Base-by-base conservation (phyloP, 2,329 filamentous ascomycete species). In the Sarocladiaceae sp. region DNA sequence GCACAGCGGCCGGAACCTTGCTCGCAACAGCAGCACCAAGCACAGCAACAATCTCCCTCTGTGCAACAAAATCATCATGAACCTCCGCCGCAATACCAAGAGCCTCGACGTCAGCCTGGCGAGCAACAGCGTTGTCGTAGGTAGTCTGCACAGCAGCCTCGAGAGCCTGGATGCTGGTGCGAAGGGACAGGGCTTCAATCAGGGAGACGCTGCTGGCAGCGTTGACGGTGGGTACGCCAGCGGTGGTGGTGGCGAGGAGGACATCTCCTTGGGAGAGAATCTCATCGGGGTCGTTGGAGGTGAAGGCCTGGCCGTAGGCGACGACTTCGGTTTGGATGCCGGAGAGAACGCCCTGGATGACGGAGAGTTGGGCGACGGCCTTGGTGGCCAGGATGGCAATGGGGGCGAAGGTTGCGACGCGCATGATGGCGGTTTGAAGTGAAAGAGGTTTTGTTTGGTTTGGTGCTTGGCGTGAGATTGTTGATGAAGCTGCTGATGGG, bases 81-180 rank as follows among this genome's bases (percentile, higher is more conserved):
- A 44, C 40, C 8, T 44, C 40, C 4, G 4, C 40, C 22, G 40
- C 40, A n/a, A 44, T 44, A n/a, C 40, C 40, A 7, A 44, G 40
- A 28, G 40, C 40, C 22, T 15, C 23, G 22, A 44, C 40, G 22
- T 5, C 40, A n/a, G 40, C 15, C 40, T 44, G 17, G 40, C 40
- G 40, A 15, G 40, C 40, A n/a, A 44, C 40, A n/a, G 40, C 40
- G 23, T 44, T 44, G 40, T 44, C 40, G 40, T 44, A 44, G 40
- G 40, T 44, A n/a, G 17, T 20, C 22, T 44, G 5, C 8, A 44
- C 23, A n/a, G 17, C 40, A n/a, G 4, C 17, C 40, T 44, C 22
- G 12, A 44, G 40, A n/a, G 22, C 23, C 40, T 44, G 40, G 22
- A 44, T 44, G 40, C 13, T 26, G 20, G 4, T 15, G 13, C 40